Conservation (phyloP, 345 rosid genomes). For the Erodium maritimum region DNA sequence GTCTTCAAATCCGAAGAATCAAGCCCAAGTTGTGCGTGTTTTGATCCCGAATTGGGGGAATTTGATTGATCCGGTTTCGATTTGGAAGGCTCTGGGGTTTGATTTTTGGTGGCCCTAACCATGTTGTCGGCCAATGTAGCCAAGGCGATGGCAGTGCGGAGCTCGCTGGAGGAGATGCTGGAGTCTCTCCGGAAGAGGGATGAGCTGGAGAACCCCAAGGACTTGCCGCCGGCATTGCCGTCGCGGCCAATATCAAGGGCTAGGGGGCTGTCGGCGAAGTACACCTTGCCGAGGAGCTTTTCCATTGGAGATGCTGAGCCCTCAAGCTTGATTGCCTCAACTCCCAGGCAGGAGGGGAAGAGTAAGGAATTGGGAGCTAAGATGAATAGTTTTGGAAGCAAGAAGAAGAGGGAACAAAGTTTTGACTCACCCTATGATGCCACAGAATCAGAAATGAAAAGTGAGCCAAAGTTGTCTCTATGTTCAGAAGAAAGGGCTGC, state of each 20-base stretch:
- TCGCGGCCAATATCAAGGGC: constrained; percentile 77
- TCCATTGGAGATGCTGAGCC: constrained; percentile 23
- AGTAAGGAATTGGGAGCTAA: constrained; percentile 36
- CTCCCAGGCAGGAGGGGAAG: constrained; percentile 41
- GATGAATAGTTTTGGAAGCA: constrained; percentile 65
- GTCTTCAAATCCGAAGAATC: not conserved
- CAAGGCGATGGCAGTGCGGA: constrained; percentile 42
- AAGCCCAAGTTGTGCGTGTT: not conserved
- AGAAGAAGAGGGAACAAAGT: constrained; percentile 48
- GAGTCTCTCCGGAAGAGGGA: constrained; percentile 65
- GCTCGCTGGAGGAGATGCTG: constrained; percentile 95
- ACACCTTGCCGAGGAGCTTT: constrained; percentile 53
- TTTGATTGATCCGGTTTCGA: not conserved
- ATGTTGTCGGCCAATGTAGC: constrained; percentile 85
- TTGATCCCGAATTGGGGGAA: not conserved
- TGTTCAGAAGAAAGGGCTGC: not conserved
- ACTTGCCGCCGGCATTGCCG: constrained; percentile 87
- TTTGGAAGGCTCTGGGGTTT: not conserved
- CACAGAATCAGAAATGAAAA: constrained; percentile 17
- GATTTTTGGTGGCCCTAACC: constrained; percentile 13
- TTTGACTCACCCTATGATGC: constrained; percentile 52
- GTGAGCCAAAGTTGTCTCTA: not conserved
- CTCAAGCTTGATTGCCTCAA: constrained; percentile 3
- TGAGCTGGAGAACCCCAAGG: constrained; percentile 59
- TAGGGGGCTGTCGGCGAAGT: constrained; percentile 66